These are phyloP conservation scores for Botrytis fabae DNA, from an alignment of 2,329 filamentous ascomycete species.

Conservation along the genomic window DNA sequence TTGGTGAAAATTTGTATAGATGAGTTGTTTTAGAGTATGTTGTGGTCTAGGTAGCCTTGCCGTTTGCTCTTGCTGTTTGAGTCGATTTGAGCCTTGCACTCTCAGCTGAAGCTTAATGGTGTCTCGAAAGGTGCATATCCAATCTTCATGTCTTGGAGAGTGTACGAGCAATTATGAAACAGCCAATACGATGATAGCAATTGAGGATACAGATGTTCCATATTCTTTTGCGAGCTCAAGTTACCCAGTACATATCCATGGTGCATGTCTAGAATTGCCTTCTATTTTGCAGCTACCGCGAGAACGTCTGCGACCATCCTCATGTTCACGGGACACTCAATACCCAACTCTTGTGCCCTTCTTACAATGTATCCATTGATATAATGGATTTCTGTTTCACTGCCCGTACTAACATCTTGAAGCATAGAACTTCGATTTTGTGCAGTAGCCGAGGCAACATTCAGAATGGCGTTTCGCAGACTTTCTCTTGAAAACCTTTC, in stretches of 20 bases:
- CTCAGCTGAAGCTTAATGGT: not conserved
- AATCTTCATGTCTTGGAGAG: not conserved
- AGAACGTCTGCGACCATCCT: conserved; percentile 41
- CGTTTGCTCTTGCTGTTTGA: not conserved
- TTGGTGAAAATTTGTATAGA: not conserved
- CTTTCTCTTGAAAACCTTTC: conserved; percentile 4
- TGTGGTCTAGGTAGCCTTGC: not conserved
- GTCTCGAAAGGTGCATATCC: not conserved
- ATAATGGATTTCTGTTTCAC: conserved; percentile 54
- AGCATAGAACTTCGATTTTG: conserved; percentile 63
- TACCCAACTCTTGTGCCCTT: conserved; percentile 31
- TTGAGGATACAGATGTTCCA: not conserved
- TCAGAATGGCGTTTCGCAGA: conserved; percentile 46
- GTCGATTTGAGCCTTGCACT: not conserved
- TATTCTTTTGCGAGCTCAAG: not conserved
- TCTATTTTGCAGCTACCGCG: not conserved
- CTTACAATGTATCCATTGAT: conserved; percentile 58
- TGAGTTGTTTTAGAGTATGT: not conserved
- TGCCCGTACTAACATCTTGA: conserved; percentile 52
- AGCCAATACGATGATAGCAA: not conserved
- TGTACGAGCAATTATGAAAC: not conserved
- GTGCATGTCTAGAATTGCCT: not conserved
- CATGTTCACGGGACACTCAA: conserved; percentile 45
- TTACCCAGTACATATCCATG: not conserved
- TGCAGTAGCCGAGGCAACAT: conserved; percentile 50